Evolutionary conservation across 148 eudicot genomes (phyloP).

Genomic region (Rhododendron vialii): DNA sequence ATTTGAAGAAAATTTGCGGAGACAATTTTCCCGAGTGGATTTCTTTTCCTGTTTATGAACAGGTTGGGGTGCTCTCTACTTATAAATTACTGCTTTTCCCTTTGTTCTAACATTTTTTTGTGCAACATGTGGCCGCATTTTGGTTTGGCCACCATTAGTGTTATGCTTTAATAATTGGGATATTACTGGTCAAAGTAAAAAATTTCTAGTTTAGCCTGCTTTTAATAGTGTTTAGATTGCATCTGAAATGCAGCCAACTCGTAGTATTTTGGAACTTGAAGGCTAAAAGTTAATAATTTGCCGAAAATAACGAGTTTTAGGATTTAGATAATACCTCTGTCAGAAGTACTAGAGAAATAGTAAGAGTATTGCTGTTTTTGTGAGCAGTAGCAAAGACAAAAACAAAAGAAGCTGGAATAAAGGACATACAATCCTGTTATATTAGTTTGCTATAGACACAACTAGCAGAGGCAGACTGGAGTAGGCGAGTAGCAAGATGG

Average conservation of each 20-base stretch:
- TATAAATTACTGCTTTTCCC: background rate
- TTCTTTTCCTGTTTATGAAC: constrained; percentile 91
- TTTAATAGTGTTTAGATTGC: background rate
- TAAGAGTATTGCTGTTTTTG: background rate
- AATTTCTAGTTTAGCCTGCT: background rate
- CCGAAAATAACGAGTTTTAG: background rate
- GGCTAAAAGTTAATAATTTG: background rate
- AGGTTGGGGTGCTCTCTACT: constrained; percentile 41
- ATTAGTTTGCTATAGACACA: background rate
- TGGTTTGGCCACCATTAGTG: background rate
- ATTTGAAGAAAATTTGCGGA: constrained; percentile 91
- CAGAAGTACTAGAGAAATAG: background rate
- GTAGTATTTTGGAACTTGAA: background rate
- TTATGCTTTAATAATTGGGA: background rate
- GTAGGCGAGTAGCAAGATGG: background rate
- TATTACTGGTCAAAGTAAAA: background rate
- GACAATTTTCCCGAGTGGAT: constrained; percentile 93
- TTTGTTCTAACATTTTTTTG: background rate
- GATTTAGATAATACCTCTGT: background rate
- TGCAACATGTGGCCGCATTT: background rate
- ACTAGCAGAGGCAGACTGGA: background rate
- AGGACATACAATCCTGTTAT: background rate
- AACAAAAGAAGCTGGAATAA: background rate
- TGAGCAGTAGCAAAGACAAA: background rate
- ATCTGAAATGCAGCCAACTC: background rate